Conservation (phyloP, 805 yeast genomes). For the Metschnikowia anglica region DNA sequence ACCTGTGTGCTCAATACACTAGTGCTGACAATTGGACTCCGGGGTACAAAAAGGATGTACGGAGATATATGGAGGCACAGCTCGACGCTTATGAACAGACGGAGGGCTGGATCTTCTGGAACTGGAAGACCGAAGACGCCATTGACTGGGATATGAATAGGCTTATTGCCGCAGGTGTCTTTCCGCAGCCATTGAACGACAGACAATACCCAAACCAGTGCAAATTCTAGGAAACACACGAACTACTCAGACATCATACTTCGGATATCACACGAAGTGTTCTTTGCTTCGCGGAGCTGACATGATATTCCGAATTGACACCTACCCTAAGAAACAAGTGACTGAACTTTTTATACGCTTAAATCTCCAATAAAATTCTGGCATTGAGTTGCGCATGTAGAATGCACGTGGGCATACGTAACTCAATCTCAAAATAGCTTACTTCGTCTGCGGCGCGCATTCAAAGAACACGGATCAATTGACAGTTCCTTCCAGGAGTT, state of each 20-base stretch:
- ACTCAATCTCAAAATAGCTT: too few relatives aligned
- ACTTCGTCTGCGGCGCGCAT: too few relatives aligned
- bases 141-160: conserved; percentile 83
- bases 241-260: too few relatives aligned
- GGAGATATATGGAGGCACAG: conserved; percentile 85
- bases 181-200: conserved; percentile 77
- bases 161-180: conserved; percentile 55
- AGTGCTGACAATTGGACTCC: conserved; percentile 52
- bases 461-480: too few relatives aligned
- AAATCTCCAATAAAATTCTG: too few relatives aligned
- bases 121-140: conserved; percentile 82
- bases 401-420: too few relatives aligned
- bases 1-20: conserved; percentile 53
- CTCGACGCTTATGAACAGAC: conserved; percentile 72
- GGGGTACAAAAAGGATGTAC: conserved; percentile 53
- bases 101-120: conserved; percentile 92
- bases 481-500: too few relatives aligned
- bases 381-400: too few relatives aligned
- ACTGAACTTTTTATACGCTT: too few relatives aligned
- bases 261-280: background rate
- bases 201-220: conserved; percentile 75
- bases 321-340: too few relatives aligned
- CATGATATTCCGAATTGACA: too few relatives aligned
- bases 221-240: conserved; percentile 29
- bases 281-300: too few relatives aligned